Percentiles rank a stretch among this genome's conserved stretches.
phyloP scores from a whole-genome alignment of 2,329 filamentous ascomycete species.

The Arachnomyces sp. region DNA sequence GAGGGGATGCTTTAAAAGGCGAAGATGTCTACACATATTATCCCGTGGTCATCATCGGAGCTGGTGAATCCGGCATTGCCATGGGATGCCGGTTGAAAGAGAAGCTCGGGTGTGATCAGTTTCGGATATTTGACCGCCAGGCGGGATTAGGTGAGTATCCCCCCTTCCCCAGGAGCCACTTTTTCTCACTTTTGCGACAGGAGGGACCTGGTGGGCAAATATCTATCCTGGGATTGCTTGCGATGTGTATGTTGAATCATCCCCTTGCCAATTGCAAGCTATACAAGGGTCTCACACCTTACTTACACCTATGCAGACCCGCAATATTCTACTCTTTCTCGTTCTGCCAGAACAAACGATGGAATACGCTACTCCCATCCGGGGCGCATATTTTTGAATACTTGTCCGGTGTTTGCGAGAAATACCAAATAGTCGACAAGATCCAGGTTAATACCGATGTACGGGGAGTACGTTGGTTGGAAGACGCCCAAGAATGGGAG shows the following conservation, averaged over 20 bases:
- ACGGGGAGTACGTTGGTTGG: slow-evolving; percentile 44
- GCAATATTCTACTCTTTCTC: slow-evolving; percentile 50
- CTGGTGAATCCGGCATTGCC: slow-evolving; percentile 55
- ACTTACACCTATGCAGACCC: slow-evolving; percentile 34
- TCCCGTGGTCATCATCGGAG: slow-evolving; percentile 51
- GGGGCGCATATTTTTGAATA: slow-evolving; percentile 46
- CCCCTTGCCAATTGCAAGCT: neutral
- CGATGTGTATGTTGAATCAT: slow-evolving; percentile 37
- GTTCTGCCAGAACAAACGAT: slow-evolving; percentile 45
- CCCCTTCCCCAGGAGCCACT: too few species aligned
- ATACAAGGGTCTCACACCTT: neutral
- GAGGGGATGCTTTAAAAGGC: slow-evolving; percentile 25
- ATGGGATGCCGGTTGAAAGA: slow-evolving; percentile 52
- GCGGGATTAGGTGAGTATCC: slow-evolving; percentile 50
- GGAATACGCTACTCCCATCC: slow-evolving; percentile 42
- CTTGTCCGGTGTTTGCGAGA: slow-evolving; percentile 44
- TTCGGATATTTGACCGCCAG: slow-evolving; percentile 53
- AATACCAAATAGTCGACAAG: slow-evolving; percentile 47
- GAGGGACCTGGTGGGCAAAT: slow-evolving; percentile 59
- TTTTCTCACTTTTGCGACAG: too few species aligned
- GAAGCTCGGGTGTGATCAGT: slow-evolving; percentile 50
- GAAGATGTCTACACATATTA: slow-evolving; percentile 37
- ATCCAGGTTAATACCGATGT: slow-evolving; percentile 52
- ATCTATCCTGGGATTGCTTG: slow-evolving; percentile 53
- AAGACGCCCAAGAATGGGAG: slow-evolving; percentile 48